A percentile compares a stretch with the other conserved stretches of the same genome.
Conservation (phyloP, 257 asterid species). For the Solanum verrucosum region DNA sequence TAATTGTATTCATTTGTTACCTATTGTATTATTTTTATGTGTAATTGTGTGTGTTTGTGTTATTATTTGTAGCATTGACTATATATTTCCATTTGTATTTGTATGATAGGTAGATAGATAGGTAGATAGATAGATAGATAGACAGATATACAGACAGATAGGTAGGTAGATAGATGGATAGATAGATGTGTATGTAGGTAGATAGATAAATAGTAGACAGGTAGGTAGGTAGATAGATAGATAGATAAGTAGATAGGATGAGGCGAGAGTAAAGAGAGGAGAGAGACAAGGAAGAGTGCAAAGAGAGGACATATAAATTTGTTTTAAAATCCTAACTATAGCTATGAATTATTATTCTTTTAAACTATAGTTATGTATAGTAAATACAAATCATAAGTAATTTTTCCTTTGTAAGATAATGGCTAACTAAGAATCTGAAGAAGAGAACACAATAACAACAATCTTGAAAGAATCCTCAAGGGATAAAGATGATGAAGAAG, state of each 20-base stretch:
- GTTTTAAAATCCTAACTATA: too few relatives aligned
- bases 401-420: not conserved
- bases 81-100: too few relatives aligned
- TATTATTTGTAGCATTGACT: too few relatives aligned
- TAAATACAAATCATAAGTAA: not conserved
- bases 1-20: not conserved
- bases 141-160: accelerated
- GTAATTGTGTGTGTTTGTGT: not conserved
- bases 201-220: too few relatives aligned
- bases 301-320: not conserved
- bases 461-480: not conserved
- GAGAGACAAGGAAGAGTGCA: not conserved
- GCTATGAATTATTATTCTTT: too few relatives aligned
- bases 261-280: not conserved
- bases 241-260: not conserved
- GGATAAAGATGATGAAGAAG: not conserved
- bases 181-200: accelerated
- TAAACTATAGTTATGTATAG: too few relatives aligned
- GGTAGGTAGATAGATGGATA: too few relatives aligned
- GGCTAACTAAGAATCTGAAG: not conserved
- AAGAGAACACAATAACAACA: not conserved
- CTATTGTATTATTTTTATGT: not conserved
- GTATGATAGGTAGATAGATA: too few relatives aligned
- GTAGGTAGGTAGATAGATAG: too few relatives aligned
- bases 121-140: too few relatives aligned